Conservation (phyloP, 2,329 filamentous ascomycete species). For the Alternaria consortialis region DNA sequence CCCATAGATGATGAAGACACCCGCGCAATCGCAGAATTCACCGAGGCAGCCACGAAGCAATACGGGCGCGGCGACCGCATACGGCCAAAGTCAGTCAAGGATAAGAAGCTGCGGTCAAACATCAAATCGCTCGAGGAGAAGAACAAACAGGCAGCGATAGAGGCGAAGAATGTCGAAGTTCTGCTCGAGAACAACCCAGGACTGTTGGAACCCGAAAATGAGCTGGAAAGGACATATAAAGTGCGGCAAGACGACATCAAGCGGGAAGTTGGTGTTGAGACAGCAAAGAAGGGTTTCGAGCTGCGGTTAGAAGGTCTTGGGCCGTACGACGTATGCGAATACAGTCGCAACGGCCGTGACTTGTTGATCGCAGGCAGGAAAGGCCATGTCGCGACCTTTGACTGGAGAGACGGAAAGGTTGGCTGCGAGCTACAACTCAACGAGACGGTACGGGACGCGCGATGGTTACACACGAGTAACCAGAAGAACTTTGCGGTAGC, state of each 20-base stretch:
- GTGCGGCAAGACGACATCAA: slow-evolving; percentile 88
- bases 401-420: slow-evolving; percentile 91
- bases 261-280: slow-evolving; percentile 77
- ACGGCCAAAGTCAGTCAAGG: slow-evolving; percentile 75
- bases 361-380: slow-evolving; percentile 87
- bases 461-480: slow-evolving; percentile 82
- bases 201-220: slow-evolving; percentile 86
- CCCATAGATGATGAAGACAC: slow-evolving; percentile 41
- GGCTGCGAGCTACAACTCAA: slow-evolving; percentile 90
- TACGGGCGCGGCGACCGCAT: slow-evolving; percentile 88
- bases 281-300: slow-evolving; percentile 92
- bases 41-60: slow-evolving; percentile 67
- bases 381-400: slow-evolving; percentile 94
- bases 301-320: slow-evolving; percentile 79
- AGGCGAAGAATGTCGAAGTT: slow-evolving; percentile 95
- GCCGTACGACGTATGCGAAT: slow-evolving; percentile 87
- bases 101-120: slow-evolving; percentile 89
- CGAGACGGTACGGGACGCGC: slow-evolving; percentile 88
- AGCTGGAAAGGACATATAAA: slow-evolving; percentile 91
- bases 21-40: slow-evolving; percentile 43
- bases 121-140: slow-evolving; percentile 81
- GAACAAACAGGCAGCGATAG: slow-evolving; percentile 80
- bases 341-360: slow-evolving; percentile 87
- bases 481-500: slow-evolving; percentile 94
- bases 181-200: slow-evolving; percentile 86